Evolutionary conservation across 306 rosid genomes (phyloP).

Genomic region (Amphicarpaea edgeworthii): DNA sequence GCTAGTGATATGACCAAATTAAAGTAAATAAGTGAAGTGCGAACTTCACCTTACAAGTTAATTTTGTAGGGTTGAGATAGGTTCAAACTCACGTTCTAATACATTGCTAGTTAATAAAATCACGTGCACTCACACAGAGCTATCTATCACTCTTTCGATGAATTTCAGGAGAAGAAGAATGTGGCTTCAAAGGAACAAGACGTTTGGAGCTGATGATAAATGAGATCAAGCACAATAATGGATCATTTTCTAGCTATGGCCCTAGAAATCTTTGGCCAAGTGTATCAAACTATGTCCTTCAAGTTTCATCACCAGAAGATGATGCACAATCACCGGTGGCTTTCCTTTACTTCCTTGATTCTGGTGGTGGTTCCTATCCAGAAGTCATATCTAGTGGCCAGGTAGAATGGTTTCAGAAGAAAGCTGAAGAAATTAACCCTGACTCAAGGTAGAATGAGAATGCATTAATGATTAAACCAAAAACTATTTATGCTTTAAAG

Average conservation of each 20-base stretch:
- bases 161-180: slow-evolving; percentile 57
- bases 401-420: slow-evolving; percentile 70
- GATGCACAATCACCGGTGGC: slow-evolving; percentile 62
- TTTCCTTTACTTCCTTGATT: slow-evolving; percentile 80
- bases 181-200: slow-evolving; percentile 76
- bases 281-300: slow-evolving; percentile 77
- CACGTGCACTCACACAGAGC: too few species aligned
- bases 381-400: slow-evolving; percentile 75
- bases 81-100: too few species aligned
- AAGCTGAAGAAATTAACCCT: slow-evolving; percentile 65
- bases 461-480: not conserved
- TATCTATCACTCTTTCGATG: too few species aligned
- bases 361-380: slow-evolving; percentile 95
- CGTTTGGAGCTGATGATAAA: slow-evolving; percentile 67
- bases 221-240: slow-evolving; percentile 57
- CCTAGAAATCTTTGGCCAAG: slow-evolving; percentile 86
- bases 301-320: slow-evolving; percentile 56
- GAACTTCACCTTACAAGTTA: too few species aligned
- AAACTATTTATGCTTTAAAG: not conserved
- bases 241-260: slow-evolving; percentile 65
- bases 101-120: too few species aligned
- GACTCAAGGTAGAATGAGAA: slow-evolving; percentile 60
- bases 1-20: too few species aligned
- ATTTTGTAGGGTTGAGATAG: too few species aligned
- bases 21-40: too few species aligned